A percentile compares a stretch with the other conserved stretches of the same genome.
phyloP scores from a whole-genome alignment of 768 basidiomycete species.

The Lentinula guzmanii region DNA sequence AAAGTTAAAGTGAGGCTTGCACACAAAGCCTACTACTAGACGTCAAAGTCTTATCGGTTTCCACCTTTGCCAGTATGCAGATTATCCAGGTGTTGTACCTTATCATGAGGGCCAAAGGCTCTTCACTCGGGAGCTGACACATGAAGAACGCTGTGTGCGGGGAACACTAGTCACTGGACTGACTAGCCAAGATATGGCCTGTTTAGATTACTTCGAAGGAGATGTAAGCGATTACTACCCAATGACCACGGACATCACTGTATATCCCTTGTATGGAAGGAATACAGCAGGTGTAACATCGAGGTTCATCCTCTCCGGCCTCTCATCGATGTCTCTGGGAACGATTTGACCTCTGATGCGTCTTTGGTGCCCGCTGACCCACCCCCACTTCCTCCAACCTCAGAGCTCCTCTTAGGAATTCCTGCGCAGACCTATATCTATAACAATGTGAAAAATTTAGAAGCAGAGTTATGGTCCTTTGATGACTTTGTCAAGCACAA shows the following conservation, averaged over 20 bases:
- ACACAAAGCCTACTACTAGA: not conserved
- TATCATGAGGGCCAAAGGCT: slow-evolving; percentile 40
- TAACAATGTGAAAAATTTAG: slow-evolving; percentile 37
- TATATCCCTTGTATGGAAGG: slow-evolving; percentile 35
- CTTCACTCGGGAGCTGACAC: slow-evolving; percentile 41
- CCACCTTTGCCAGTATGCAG: slow-evolving; percentile 39
- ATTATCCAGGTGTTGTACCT: slow-evolving; percentile 83
- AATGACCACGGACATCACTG: not conserved
- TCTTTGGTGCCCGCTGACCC: slow-evolving; percentile 35
- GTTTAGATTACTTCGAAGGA: slow-evolving; percentile 82
- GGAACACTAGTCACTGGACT: slow-evolving; percentile 79
- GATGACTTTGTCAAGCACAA: slow-evolving; percentile 73
- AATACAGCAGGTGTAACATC: slow-evolving; percentile 60
- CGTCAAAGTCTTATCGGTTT: not conserved
- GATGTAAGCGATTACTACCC: slow-evolving; percentile 35
- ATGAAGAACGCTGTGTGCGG: slow-evolving; percentile 64
- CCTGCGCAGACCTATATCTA: slow-evolving; percentile 76
- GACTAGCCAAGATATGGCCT: slow-evolving; percentile 51
- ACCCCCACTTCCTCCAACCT: slow-evolving; percentile 31
- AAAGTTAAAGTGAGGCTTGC: slow-evolving; percentile 50
- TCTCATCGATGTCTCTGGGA: slow-evolving; percentile 26
- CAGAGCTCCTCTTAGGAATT: slow-evolving; percentile 28
- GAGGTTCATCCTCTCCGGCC: slow-evolving; percentile 49
- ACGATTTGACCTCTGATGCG: slow-evolving; percentile 19
- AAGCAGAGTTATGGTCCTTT: slow-evolving; percentile 70